Evolutionary conservation across 2,329 filamentous ascomycete species (phyloP).

Genomic region (Cytospora leucostoma): DNA sequence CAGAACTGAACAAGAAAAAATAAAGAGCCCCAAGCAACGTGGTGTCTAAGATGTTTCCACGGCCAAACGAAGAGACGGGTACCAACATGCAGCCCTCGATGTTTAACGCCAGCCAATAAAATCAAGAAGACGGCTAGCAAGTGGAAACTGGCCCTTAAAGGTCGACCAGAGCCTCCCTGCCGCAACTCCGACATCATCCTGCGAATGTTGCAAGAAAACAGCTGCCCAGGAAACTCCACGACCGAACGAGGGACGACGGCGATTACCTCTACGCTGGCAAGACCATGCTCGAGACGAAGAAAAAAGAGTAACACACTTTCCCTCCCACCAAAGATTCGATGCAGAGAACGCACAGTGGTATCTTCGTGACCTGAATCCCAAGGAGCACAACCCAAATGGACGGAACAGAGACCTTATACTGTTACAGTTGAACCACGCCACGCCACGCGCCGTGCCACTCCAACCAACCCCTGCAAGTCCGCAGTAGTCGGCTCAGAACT

Average conservation of each 20-base stretch:
- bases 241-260: conserved; percentile 14
- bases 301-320: conserved; percentile 8
- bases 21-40: conserved; percentile 14
- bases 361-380: conserved; percentile 29
- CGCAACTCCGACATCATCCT: conserved; percentile 13
- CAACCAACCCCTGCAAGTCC: not conserved
- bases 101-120: conserved; percentile 7
- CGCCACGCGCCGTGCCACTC: not conserved
- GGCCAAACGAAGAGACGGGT: conserved; percentile 16
- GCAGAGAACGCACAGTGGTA: conserved; percentile 31
- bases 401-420: conserved; percentile 20
- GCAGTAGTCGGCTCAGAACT: not conserved
- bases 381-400: conserved; percentile 17
- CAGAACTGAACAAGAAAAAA: conserved; percentile 12
- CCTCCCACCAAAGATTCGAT: conserved; percentile 20
- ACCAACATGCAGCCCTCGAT: conserved; percentile 14
- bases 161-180: conserved; percentile 11
- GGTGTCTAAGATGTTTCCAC: conserved; percentile 21
- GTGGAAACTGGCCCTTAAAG: not conserved
- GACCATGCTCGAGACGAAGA: not conserved
- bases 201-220: conserved; percentile 3
- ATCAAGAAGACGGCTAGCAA: not conserved
- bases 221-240: conserved; percentile 11
- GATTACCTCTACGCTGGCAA: conserved; percentile 23
- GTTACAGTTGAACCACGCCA: conserved; percentile 19